Evolutionary conservation across 2,329 filamentous ascomycete species (phyloP), one percentile per base, ranked within the genome.

Genomic region (Phoma sp.): DNA sequence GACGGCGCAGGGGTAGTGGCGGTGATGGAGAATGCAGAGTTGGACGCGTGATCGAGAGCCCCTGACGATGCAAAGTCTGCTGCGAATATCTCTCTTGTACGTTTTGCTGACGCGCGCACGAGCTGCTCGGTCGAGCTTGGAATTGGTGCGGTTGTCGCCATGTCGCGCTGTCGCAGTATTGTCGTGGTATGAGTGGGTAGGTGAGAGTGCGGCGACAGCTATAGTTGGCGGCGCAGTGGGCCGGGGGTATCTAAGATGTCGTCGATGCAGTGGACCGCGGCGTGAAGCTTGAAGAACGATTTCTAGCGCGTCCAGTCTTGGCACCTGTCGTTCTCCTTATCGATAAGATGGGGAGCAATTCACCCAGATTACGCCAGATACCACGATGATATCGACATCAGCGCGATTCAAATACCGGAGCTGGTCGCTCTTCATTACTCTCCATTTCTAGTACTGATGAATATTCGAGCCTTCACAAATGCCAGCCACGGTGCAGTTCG

Each of bases 11-110:
- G 74, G 15, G 79, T 77, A 21, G 78, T 72, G 7, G 80, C 76
- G 40, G 78, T 76, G 50, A 78, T 74, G 4, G 77, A 73, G 38
- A 73, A 74, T 34, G 65, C 59, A 39, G 75, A 64, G 43, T 76
- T 76, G 12, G 73, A 54, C 48, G 74, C 62, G 62, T 78, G 74
- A 32, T 77, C 71, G 28, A 81, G 71, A 11, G 76, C 76, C 15
- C 69, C 67, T 1, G 73, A 59, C 7, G 78, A 77, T 9, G 75
- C 81, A 56, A 81, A 82, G 61, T 83, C 81, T 64, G 80, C 76
- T 42, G 78, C 80, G 58, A 84, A 84, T 56, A 83, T 75, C 57
- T 83, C 80, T 60, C 82, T 75, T 47, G 81, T 84, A 38, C 81
- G 77, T 65, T 84, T 84, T 42, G 80, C 78, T 15, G 81, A 83